These are phyloP conservation scores for Mycena rebaudengoi DNA, from an alignment of 768 basidiomycete species.

Conservation along the genomic window DNA sequence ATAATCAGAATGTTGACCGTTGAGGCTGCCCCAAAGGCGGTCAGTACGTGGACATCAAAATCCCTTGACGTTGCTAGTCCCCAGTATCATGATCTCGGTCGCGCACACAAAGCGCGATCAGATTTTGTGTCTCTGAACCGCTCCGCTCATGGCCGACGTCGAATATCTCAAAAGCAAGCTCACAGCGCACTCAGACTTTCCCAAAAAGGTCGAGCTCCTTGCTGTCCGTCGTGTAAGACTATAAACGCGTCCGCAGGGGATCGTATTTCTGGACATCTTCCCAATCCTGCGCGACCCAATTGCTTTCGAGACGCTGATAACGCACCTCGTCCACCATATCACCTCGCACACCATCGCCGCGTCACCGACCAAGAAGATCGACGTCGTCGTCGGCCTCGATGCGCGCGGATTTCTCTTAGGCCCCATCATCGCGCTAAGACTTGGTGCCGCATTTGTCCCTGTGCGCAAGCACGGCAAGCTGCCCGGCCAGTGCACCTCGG, in stretches of 20 bases:
- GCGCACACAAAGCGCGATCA: too few relatives aligned
- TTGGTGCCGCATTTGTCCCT: slow-evolving; percentile 95
- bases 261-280: slow-evolving; percentile 94
- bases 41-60: too few relatives aligned
- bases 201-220: slow-evolving; percentile 75
- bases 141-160: slow-evolving; percentile 76
- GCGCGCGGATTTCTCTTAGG: slow-evolving; percentile 96
- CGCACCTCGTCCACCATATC: slow-evolving; percentile 87
- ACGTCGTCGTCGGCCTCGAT: slow-evolving; percentile 94
- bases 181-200: slow-evolving; percentile 78
- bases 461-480: slow-evolving; percentile 95
- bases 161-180: slow-evolving; percentile 72
- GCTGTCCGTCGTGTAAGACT: neutral
- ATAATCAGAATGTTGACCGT: neutral
- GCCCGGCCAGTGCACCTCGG: slow-evolving; percentile 83
- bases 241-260: slow-evolving; percentile 61
- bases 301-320: slow-evolving; percentile 90
- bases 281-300: slow-evolving; percentile 88
- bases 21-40: too few relatives aligned
- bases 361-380: slow-evolving; percentile 72
- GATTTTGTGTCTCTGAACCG: too few relatives aligned
- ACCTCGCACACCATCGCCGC: slow-evolving; percentile 77
- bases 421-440: slow-evolving; percentile 87
- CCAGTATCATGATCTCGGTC: too few relatives aligned
- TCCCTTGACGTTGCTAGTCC: too few relatives aligned